Conservation (phyloP, 805 yeast genomes). For the Priceomyces carsonii region DNA sequence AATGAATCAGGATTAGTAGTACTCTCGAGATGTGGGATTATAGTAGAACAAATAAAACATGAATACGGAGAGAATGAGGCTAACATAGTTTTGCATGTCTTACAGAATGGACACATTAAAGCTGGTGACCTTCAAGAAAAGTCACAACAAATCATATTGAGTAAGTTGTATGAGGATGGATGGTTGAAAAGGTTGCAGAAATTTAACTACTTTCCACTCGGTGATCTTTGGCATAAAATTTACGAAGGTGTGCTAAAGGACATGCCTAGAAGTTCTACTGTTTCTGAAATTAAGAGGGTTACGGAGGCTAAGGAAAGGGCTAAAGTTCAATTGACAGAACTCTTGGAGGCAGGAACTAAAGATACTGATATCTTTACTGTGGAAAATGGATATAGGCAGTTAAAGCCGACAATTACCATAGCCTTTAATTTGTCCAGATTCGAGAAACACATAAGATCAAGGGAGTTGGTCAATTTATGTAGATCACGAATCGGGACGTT, state of each 20-base stretch:
- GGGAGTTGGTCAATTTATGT: conserved; percentile 62
- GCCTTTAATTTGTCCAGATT: conserved; percentile 67
- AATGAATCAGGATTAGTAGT: conserved; percentile 64
- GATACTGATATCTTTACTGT: conserved; percentile 25
- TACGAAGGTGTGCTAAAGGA: conserved; percentile 35
- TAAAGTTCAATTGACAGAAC: conserved; percentile 31
- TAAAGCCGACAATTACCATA: conserved; percentile 53
- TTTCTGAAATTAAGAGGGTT: conserved; percentile 41
- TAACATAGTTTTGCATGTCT: conserved; percentile 65
- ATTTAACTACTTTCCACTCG: conserved; percentile 33
- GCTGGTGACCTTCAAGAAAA: conserved; percentile 20
- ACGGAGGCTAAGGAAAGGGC: conserved; percentile 64
- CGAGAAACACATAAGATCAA: conserved; percentile 63
- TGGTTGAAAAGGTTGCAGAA: conserved; percentile 37
- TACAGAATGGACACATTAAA: conserved; percentile 68
- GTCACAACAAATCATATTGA: conserved; percentile 25
- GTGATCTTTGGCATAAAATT: conserved; percentile 39
- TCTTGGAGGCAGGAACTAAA: conserved; percentile 31
- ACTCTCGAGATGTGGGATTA: conserved; percentile 76
- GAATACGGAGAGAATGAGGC: conserved; percentile 48
- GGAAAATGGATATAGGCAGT: conserved; percentile 39
- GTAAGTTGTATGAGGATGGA: conserved; percentile 31
- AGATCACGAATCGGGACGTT: conserved; percentile 68
- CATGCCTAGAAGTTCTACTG: conserved; percentile 37
- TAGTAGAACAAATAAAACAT: conserved; percentile 55